Evolutionary conservation across 2,329 filamentous ascomycete genomes (phyloP).

Genomic region (Exophiala mesophila): DNA sequence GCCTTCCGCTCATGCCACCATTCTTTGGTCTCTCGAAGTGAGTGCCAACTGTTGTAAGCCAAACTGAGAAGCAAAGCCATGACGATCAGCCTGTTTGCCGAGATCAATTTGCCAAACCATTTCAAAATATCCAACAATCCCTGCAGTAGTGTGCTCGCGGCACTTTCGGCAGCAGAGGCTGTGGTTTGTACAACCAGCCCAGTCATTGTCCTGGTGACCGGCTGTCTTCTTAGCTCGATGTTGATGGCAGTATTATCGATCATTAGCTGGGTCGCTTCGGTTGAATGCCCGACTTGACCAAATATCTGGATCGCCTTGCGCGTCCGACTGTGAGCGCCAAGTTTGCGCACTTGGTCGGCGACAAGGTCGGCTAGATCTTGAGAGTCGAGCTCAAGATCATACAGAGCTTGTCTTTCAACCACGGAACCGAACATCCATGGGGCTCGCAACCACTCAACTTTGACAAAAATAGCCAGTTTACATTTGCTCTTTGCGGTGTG

Average conservation of each 20-base stretch:
- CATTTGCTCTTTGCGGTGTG: constrained; percentile 88
- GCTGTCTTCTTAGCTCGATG: constrained; percentile 45
- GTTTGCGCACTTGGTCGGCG: constrained; percentile 44
- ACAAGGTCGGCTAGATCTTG: constrained; percentile 48
- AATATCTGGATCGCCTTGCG: constrained; percentile 47
- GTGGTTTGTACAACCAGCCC: constrained; percentile 68
- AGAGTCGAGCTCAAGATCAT: constrained; percentile 55
- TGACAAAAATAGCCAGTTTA: constrained; percentile 82
- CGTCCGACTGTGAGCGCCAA: constrained; percentile 43
- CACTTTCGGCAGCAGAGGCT: constrained; percentile 69
- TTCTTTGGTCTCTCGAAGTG: constrained; percentile 64
- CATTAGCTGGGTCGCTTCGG: constrained; percentile 45
- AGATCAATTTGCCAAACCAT: constrained; percentile 62
- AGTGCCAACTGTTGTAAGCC: constrained; percentile 68
- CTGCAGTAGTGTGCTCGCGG: constrained; percentile 70
- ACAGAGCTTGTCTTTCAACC: constrained; percentile 63
- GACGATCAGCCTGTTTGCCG: constrained; percentile 70
- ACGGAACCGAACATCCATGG: constrained; percentile 42
- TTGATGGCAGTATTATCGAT: constrained; percentile 42
- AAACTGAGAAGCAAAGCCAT: constrained; percentile 63
- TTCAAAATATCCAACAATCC: constrained; percentile 64
- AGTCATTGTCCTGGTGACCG: constrained; percentile 51
- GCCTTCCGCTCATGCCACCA: constrained; percentile 88
- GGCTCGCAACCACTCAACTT: constrained; percentile 76
- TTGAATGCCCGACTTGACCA: constrained; percentile 44